Evolutionary conservation across 2,329 filamentous ascomycete species (phyloP).

Genomic region (Scytalidium sp.): DNA sequence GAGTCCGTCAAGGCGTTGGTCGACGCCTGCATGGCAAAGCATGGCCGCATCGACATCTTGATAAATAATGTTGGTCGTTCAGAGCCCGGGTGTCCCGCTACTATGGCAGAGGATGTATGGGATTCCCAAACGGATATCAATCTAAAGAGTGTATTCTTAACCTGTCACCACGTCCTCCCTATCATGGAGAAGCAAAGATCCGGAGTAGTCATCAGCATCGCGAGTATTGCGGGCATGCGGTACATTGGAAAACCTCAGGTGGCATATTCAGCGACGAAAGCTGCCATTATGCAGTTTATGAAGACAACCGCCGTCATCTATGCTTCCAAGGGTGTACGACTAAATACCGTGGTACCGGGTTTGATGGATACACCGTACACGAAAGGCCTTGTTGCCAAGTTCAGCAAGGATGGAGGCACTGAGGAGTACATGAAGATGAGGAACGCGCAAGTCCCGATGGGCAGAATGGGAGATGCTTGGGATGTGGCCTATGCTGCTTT

Average conservation of each 20-base stretch:
- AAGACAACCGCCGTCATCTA: conserved; percentile 46
- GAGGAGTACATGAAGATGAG: conserved; percentile 47
- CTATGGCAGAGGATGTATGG: conserved; percentile 45
- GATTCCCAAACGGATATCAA: conserved; percentile 50
- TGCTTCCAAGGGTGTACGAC: conserved; percentile 37
- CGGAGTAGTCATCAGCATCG: conserved; percentile 43
- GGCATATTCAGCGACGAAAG: conserved; percentile 47
- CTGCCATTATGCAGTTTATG: conserved; percentile 46
- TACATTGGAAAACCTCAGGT: conserved; percentile 49
- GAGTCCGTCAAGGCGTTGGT: conserved; percentile 48
- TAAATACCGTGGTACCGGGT: conserved; percentile 53
- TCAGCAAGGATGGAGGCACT: conserved; percentile 36
- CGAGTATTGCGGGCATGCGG: conserved; percentile 47
- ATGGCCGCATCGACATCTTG: conserved; percentile 55
- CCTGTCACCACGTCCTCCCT: conserved; percentile 47
- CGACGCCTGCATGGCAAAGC: conserved; percentile 44
- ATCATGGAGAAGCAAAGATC: conserved; percentile 47
- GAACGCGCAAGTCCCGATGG: conserved; percentile 54
- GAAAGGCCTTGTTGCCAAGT: conserved; percentile 38
- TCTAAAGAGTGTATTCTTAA: conserved; percentile 50
- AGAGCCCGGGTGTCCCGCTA: conserved; percentile 46
- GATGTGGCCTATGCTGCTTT: conserved; percentile 54
- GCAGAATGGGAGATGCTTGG: conserved; percentile 54
- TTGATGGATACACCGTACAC: conserved; percentile 54
- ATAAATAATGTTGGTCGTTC: conserved; percentile 58